Conservation (phyloP, 2,329 filamentous ascomycete genomes). For the Blastomyces percursus region DNA sequence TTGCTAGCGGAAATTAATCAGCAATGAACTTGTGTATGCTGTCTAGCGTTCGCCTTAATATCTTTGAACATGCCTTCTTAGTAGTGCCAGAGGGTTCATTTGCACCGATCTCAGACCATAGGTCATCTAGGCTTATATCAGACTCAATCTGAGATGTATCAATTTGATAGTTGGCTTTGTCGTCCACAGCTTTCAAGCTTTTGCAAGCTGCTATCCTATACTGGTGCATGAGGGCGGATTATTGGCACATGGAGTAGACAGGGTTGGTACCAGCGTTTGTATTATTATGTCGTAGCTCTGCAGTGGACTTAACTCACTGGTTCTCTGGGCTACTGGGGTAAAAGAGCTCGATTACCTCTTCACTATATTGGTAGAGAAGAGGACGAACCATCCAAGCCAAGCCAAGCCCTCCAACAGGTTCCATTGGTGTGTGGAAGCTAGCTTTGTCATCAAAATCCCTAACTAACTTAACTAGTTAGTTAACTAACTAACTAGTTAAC, state of each 20-base stretch:
- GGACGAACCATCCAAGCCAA: no score
- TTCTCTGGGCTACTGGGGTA: no score
- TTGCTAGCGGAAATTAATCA: slow-evolving; percentile 17
- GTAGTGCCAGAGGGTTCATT: slow-evolving; percentile 14
- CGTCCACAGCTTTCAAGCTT: slow-evolving; percentile 2
- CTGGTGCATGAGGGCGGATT: slow-evolving; percentile 8
- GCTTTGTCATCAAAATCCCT: background rate
- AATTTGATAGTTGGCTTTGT: background rate
- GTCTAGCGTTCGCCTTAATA: background rate
- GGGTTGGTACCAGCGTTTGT: background rate
- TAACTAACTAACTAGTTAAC: no score
- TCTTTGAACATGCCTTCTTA: slow-evolving; percentile 17
- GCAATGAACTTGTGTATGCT: background rate
- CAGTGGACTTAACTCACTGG: background rate
- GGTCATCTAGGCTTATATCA: slow-evolving; percentile 6
- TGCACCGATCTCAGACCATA: slow-evolving; percentile 25
- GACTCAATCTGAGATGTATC: background rate
- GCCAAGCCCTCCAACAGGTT: no score
- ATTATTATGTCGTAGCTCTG: no score
- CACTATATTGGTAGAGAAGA: no score
- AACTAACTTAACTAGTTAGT: no score
- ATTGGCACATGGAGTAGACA: background rate
- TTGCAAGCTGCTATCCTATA: slow-evolving; percentile 9
- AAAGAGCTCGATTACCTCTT: no score
- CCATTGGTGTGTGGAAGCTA: background rate